Percentiles rank a stretch among this genome's conserved stretches.
phyloP scores from a whole-genome alignment of 129 eudicot genomes.

The Tanacetum coccineum region DNA sequence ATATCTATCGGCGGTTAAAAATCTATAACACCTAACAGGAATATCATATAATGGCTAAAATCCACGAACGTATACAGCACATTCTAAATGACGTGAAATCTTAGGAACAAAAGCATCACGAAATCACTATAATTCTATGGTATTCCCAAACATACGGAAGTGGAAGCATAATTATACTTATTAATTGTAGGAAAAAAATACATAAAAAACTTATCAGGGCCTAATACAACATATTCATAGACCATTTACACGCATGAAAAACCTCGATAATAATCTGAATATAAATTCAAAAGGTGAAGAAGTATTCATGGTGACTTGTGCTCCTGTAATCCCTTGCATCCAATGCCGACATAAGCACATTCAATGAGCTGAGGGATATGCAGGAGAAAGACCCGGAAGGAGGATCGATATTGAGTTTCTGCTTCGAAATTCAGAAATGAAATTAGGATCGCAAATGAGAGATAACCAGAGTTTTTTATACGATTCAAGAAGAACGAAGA shows the following conservation, averaged over 20 bases:
- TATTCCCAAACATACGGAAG: too few relatives aligned
- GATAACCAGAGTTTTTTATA: conserved; percentile 9
- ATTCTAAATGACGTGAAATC: too few relatives aligned
- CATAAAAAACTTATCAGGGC: too few relatives aligned
- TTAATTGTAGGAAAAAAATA: too few relatives aligned
- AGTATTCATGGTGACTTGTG: neutral
- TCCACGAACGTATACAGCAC: too few relatives aligned
- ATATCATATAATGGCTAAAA: too few relatives aligned
- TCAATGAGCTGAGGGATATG: neutral
- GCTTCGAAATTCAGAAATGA: neutral
- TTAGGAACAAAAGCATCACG: too few relatives aligned
- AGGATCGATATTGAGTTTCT: neutral
- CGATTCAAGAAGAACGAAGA: neutral
- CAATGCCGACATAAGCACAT: neutral
- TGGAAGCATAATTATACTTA: too few relatives aligned
- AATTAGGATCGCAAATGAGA: neutral
- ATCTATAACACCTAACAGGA: too few relatives aligned
- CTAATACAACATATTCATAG: too few relatives aligned
- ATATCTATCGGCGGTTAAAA: too few relatives aligned
- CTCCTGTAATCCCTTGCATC: neutral
- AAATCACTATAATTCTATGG: too few relatives aligned
- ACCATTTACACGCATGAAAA: neutral
- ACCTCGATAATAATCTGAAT: neutral
- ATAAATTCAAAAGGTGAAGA: neutral
- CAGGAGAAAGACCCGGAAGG: neutral